Base-by-base conservation (phyloP, 2,329 filamentous ascomycete species). In the Ophiostoma tasmaniense region DNA sequence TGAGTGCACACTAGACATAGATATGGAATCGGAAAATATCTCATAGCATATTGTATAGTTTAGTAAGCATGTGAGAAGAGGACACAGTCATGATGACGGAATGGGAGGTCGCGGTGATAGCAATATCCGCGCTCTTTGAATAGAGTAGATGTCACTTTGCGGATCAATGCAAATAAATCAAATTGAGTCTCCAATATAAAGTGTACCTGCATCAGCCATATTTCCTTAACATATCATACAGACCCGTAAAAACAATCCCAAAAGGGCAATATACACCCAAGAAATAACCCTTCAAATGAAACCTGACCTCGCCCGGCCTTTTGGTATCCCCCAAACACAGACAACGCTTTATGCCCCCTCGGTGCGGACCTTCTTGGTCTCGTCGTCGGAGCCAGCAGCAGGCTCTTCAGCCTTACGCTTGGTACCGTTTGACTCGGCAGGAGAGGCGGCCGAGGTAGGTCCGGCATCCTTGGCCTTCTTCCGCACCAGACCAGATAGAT, bases 401-500 rank as follows among this genome's bases (percentile, higher is more conserved):
- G 68, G 69, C 14, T 78, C 78, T 62, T 79, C 78, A 2, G 79
- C 79, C 75, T 81, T 81, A 59, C 79, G 78, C 75, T 83, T 82
- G 68, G 78, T 78, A 68, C 80, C 82, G 4, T 78, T 76, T 35
- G 72, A 72, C 61, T 69, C 67, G 45, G 74, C 70, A 30, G 71
- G 71, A 39, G 74, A 70, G 20, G 75, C 70, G 67, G 75, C 73
- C 25, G 74, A 71, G 62, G 75, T 71, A 8, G 72, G 73, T 70
- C 78, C 76, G 5, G 75, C 74, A 11, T 77, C 76, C 75, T 81
- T 81, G 71, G 76, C 74, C 78, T 87, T 87, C 79, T 89, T 93
- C 75, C 89, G 87, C 61, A 94, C 89, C 64, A 94, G 81, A n/a
- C 88, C 85, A 0, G 85, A 87, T 17, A 96, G 80, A 75, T 95